Base-by-base conservation (phyloP, 257 asterid species). In the Solanum tacnaense region DNA sequence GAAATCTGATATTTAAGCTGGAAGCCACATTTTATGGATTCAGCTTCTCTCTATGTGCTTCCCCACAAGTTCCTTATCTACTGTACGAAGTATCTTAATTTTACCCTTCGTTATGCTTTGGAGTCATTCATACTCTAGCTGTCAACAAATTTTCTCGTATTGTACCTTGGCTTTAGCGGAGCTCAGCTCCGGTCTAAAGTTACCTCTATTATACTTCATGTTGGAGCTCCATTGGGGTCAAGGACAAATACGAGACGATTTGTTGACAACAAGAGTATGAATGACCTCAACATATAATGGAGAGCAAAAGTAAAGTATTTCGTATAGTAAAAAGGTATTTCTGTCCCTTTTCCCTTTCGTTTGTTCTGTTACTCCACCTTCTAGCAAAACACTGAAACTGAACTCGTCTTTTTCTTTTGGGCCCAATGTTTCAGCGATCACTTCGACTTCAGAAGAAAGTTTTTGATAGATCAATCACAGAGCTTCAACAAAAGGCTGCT, bases 381-480 rank as follows among this genome's bases (percentile, higher is more conserved):
- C 25, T 56, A 56, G 20, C 39, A 29, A 81, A 81, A 9, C 27
- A 81, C 4, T 46, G 70, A 49, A 81, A 49, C 38, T 81, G 85
- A 81, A 49, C 39, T 81, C 7, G 71, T 10, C 23, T 7, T 49
- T 3, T 38, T 1, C 87, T 49, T 86, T 46, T 83, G 32, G 56
- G 85, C 38, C 35, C 44, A 16, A 16, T 56, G 86, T 65, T 78
- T 44, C 91, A 97, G 99, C 97, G 94, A 81, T 96, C 98, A 75
- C 93, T 97, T 16, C 89, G 89, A 88, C 92, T 94, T 87, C 93
- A 95, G 89, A 93, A 95, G 98, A 95, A 87, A 90, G 93, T 94
- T 9, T 92, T 90, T 52, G 98, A 95, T 84, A 91, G 92, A 87
- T 93, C 93, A 90, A 97, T 97, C 87, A 88, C 93, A 38, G 96